Conservation (phyloP, 2,329 filamentous ascomycete genomes). For the Sporothrix mexicana region DNA sequence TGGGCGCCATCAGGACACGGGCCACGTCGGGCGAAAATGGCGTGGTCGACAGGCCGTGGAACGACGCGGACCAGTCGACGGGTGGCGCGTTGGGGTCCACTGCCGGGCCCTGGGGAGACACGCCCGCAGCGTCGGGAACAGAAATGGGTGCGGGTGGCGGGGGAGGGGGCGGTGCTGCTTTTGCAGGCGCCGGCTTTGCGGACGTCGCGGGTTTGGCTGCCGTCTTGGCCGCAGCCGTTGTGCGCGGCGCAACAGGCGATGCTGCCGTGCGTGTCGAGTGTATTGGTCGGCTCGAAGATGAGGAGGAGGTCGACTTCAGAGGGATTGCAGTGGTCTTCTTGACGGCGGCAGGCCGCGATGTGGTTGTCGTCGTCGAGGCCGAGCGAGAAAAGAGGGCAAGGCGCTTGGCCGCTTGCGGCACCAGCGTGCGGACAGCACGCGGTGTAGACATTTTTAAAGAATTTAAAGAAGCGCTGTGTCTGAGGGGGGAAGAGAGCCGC, state of each 20-base stretch:
- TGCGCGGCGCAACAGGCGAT: not conserved
- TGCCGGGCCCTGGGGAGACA: not conserved
- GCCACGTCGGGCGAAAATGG: constrained; percentile 75
- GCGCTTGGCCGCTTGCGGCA: constrained; percentile 35
- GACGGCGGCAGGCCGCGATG: constrained; percentile 11
- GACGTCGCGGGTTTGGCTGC: not conserved
- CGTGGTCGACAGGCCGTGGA: constrained; percentile 73
- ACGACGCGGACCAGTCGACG: constrained; percentile 82
- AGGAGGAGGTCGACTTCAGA: not conserved
- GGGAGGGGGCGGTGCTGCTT: not conserved
- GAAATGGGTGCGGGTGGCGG: not conserved
- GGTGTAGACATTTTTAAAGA: constrained; percentile 32
- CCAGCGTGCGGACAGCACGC: constrained; percentile 21
- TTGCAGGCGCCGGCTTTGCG: not conserved
- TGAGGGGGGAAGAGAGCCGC: no score
- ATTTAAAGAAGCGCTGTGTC: no score
- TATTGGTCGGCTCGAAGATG: not conserved
- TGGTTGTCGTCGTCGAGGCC: not conserved
- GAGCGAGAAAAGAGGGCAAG: not conserved
- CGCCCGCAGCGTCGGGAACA: not conserved
- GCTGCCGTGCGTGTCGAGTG: constrained; percentile 17
- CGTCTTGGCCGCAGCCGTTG: not conserved
- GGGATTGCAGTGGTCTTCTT: not conserved
- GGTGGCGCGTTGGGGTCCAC: constrained; percentile 27
- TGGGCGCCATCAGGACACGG: constrained; percentile 69